These are phyloP conservation scores for Pythium rhizo-oryzae DNA, from an alignment of 352 stramenopile genomes.

Conservation along the genomic window DNA sequence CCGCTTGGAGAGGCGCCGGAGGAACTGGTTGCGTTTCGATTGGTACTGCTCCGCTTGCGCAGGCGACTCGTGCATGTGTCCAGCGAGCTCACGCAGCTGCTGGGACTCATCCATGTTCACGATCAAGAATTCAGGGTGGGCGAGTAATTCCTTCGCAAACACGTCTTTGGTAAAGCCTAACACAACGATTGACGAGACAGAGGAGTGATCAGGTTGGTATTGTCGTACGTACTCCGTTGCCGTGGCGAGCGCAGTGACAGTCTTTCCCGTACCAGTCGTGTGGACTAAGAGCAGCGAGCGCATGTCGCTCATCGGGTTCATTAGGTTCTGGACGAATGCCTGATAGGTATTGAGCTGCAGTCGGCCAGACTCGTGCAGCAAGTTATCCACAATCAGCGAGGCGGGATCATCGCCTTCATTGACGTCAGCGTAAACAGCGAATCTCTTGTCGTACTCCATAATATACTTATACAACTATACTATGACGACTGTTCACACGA, in stretches of 20 bases:
- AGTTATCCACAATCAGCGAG: too few relatives aligned
- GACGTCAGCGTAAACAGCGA: too few relatives aligned
- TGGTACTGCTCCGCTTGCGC: neutral
- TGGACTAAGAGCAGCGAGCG: neutral
- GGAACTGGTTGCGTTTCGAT: neutral
- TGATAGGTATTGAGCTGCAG: slow-evolving; percentile 9
- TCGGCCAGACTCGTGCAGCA: slow-evolving; percentile 1
- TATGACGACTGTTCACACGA: too few relatives aligned
- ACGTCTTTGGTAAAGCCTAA: slow-evolving; percentile 7
- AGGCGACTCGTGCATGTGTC: neutral
- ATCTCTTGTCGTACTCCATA: too few relatives aligned
- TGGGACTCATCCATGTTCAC: neutral
- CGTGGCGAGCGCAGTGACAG: slow-evolving; percentile 1
- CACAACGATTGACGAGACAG: slow-evolving; percentile 4
- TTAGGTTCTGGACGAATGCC: neutral
- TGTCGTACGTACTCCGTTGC: slow-evolving; percentile 3
- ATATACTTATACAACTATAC: too few relatives aligned
- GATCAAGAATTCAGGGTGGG: slow-evolving; percentile 2
- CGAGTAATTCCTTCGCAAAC: neutral
- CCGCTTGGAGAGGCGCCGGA: neutral
- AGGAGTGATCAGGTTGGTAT: slow-evolving; percentile 1
- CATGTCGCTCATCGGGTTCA: neutral
- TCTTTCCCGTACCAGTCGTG: slow-evolving; percentile 4
- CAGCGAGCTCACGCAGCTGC: neutral
- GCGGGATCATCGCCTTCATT: too few relatives aligned